phyloP scores from a whole-genome alignment of 148 eudicot genomes.

The Chenopodium berlandieri region DNA sequence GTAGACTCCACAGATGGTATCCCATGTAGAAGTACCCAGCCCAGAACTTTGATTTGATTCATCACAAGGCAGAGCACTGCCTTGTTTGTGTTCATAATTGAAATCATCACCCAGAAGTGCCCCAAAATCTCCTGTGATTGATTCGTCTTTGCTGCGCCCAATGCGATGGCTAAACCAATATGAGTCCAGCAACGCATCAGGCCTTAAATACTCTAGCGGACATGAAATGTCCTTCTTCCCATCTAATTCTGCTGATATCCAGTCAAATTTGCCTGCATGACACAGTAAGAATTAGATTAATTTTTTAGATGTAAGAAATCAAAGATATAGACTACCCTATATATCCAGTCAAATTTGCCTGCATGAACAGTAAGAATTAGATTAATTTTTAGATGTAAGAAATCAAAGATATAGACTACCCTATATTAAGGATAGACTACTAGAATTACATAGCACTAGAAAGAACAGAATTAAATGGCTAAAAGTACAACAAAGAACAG shows the following conservation, averaged over 20 bases:
- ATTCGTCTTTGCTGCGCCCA: slow-evolving; percentile 33
- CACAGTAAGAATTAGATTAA: not conserved
- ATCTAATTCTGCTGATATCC: slow-evolving; percentile 29
- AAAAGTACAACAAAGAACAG: not conserved
- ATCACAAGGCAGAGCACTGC: slow-evolving; percentile 21
- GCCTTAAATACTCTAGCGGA: slow-evolving; percentile 45
- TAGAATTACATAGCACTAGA: not conserved
- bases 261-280: slow-evolving; percentile 40
- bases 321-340: too few species aligned
- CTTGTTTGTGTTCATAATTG: slow-evolving; percentile 39
- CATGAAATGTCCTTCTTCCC: slow-evolving; percentile 37
- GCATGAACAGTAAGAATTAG: too few species aligned
- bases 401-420: not conserved
- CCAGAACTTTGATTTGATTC: slow-evolving; percentile 33
- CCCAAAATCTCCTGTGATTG: slow-evolving; percentile 42
- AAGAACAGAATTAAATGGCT: not conserved
- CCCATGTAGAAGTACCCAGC: slow-evolving; percentile 37
- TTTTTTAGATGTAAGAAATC: not conserved
- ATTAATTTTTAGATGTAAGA: not conserved
- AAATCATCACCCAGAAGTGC: slow-evolving; percentile 53
- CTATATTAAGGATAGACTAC: not conserved
- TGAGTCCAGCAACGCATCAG: slow-evolving; percentile 60
- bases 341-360: too few species aligned
- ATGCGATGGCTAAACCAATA: slow-evolving; percentile 39
- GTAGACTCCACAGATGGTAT: slow-evolving; percentile 27